Evolutionary conservation across 2,329 filamentous ascomycete species (phyloP).

Genomic region (Fusarium protoensiforme): DNA sequence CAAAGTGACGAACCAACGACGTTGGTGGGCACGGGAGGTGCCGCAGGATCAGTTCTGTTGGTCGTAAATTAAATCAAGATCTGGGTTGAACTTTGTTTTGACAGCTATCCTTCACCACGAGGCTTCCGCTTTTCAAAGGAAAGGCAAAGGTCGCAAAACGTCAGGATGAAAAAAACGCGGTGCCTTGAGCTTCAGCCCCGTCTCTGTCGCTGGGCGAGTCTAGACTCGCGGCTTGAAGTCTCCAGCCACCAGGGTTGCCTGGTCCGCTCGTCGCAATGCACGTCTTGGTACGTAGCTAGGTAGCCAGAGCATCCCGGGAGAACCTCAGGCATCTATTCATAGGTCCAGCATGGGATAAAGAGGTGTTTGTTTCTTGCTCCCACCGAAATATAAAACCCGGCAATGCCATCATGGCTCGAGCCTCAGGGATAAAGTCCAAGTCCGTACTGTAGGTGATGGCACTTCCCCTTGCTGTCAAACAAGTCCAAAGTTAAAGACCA

Average conservation of each 20-base stretch:
- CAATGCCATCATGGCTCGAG: background rate
- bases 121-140: background rate
- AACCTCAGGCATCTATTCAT: conserved; percentile 9
- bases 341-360: background rate
- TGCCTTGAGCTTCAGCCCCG: background rate
- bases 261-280: background rate
- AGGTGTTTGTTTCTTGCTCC: background rate
- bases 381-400: conserved; percentile 11
- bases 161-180: background rate
- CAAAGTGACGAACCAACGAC: background rate
- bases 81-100: conserved; percentile 17
- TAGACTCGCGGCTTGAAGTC: background rate
- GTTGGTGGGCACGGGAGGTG: conserved; percentile 8
- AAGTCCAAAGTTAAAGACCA: background rate
- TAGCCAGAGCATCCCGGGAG: background rate
- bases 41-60: conserved; percentile 9
- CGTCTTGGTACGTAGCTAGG: conserved; percentile 6
- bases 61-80: conserved; percentile 24
- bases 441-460: background rate
- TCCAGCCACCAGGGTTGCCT: background rate
- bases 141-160: background rate
- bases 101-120: background rate
- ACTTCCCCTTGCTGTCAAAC: background rate
- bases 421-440: conserved; percentile 1
- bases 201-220: background rate